Conservation (phyloP, 1,284 basidiomycete genomes). For the Ganoderma boninense region DNA sequence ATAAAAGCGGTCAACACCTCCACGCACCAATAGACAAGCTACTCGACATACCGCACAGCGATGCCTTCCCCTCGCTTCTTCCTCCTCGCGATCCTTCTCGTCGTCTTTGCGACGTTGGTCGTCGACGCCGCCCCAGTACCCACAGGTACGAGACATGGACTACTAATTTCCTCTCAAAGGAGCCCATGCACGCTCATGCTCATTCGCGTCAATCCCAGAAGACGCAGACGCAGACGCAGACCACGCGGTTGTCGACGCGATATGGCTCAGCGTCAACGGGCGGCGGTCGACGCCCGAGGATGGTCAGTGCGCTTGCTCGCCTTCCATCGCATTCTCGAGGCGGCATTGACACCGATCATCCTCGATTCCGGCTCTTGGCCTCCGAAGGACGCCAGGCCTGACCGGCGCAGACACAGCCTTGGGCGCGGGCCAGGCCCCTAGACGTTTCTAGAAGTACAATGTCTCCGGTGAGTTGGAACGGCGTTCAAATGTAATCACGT, state of each 20-base stretch:
- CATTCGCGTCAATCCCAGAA: neutral
- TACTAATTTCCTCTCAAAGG: no score
- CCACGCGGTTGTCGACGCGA: neutral
- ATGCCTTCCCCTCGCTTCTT: neutral
- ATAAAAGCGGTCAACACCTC: neutral
- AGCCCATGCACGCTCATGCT: no score
- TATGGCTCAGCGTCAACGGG: neutral
- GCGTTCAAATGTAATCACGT: neutral
- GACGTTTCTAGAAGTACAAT: neutral
- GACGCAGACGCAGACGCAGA: neutral
- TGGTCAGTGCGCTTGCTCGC: conserved; percentile 4
- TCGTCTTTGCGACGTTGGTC: neutral
- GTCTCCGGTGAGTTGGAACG: neutral
- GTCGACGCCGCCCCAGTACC: neutral
- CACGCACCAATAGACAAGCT: neutral
- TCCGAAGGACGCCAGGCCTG: neutral
- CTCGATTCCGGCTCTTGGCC: neutral
- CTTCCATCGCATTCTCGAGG: neutral
- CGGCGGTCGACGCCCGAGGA: neutral
- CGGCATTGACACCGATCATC: conserved; percentile 1
- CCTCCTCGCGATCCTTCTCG: neutral
- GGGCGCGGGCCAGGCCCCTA: neutral
- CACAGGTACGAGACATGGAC: neutral
- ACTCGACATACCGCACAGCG: neutral
- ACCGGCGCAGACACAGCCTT: neutral